Base-by-base conservation (phyloP, 1,284 basidiomycete genomes). In the Ustilago sp. region DNA sequence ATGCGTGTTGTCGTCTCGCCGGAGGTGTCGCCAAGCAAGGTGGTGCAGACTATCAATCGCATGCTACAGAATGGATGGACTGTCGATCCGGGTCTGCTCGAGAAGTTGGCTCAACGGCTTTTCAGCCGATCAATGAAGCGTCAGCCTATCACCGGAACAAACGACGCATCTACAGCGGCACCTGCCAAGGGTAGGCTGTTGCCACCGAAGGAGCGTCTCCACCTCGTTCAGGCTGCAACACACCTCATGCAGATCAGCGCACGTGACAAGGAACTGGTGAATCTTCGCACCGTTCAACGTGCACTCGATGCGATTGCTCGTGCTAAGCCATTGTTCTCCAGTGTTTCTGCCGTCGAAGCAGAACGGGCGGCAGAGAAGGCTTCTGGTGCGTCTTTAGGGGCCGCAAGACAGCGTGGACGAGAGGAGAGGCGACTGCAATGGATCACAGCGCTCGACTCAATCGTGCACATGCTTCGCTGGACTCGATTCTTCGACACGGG, bases 401-500 rank as follows among this genome's bases (percentile, higher is more conserved):
- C 23, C 6, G 45, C 45, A 13, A 60, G 58, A 28, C 57, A 54
- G 35, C 48, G 34, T 13, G 36, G 19, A 8, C 28, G 36, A 28
- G 71, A 68, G 7, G 41, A 62, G 31, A 31, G 53, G 19, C 61
- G 58, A 1, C 13, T 61, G 41, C 59, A 51, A 17, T 77, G 62
- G 69, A 54, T 73, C 19, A 41, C 45, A 1, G 43, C 39, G 15
- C 32, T 77, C 28, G 74, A 77, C 54, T 41, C 53, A 32, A 50
- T 77, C 28, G 74, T 77, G 15, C 31, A 59, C 15, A n/a, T 62
- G 57, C 34, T 73, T 32, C 66, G 74, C 35, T 77, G 74, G 74
- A 59, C 69, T 17, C 48, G 17, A 15, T 61, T 61, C 23, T 77
- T 77, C 35, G 74, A 77, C 63, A 69, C 50, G 3, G 74, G 74